phyloP scores from a whole-genome alignment of 1,139 yeast genomes.

The Suhomyces maxii region DNA sequence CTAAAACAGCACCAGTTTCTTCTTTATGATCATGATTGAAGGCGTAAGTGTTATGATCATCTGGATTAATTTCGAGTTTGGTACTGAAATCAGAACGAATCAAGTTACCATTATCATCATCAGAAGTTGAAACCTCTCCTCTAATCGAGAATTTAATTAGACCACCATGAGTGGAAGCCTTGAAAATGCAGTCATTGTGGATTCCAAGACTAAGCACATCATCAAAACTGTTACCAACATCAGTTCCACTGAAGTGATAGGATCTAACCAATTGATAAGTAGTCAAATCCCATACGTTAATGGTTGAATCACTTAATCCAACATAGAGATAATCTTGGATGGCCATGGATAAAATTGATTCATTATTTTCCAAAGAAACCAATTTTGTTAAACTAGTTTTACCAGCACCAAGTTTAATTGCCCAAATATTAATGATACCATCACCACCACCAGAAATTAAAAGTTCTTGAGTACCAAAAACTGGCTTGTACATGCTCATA shows the following conservation, averaged over 20 bases:
- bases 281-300: constrained; percentile 81
- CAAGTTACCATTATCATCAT: constrained; percentile 13
- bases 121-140: constrained; percentile 11
- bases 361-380: constrained; percentile 60
- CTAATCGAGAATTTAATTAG: constrained; percentile 52
- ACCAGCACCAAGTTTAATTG: constrained; percentile 16
- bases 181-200: constrained; percentile 51
- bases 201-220: constrained; percentile 48
- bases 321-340: constrained; percentile 68
- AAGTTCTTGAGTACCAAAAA: not conserved
- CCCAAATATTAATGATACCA: constrained; percentile 82
- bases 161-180: constrained; percentile 56
- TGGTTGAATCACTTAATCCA: constrained; percentile 70
- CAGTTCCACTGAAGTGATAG: constrained; percentile 39
- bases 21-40: constrained; percentile 13
- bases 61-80: constrained; percentile 16
- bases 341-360: constrained; percentile 68
- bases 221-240: constrained; percentile 17
- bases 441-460: constrained; percentile 80
- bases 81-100: constrained; percentile 5
- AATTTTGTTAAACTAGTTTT: constrained; percentile 21
- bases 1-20: constrained; percentile 25
- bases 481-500: constrained; percentile 42
- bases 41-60: constrained; percentile 18
- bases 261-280: constrained; percentile 72